Evolutionary conservation across 139 green algal species (phyloP).

Genomic region (Zygnema circumcarinatum): DNA sequence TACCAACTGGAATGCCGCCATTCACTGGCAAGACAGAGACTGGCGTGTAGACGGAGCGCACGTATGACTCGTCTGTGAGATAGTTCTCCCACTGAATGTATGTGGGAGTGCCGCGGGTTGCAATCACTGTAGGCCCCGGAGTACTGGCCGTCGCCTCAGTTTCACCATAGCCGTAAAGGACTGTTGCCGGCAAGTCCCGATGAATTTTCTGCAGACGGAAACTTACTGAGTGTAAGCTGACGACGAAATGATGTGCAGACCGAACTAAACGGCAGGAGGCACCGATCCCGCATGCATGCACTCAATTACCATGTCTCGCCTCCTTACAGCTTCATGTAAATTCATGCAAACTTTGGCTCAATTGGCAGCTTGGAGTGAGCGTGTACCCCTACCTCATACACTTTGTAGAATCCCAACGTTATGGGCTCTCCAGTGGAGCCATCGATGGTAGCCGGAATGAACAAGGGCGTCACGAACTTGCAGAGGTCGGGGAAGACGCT

Average conservation of each 20-base stretch:
- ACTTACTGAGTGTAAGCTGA: too few species aligned
- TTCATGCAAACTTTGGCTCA: too few species aligned
- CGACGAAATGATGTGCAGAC: too few species aligned
- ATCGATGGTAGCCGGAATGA: slow-evolving; percentile 22
- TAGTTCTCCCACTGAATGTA: slow-evolving; percentile 36
- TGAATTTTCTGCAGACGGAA: slow-evolving; percentile 31
- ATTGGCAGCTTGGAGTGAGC: too few species aligned
- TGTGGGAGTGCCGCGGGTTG: background rate
- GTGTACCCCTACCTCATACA: background rate
- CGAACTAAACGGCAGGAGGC: too few species aligned
- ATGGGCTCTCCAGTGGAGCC: slow-evolving; percentile 27
- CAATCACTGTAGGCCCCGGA: slow-evolving; percentile 24
- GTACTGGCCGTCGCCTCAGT: background rate
- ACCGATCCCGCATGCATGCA: too few species aligned
- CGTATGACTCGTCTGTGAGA: slow-evolving; percentile 26
- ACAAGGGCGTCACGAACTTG: slow-evolving; percentile 3
- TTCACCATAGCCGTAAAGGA: slow-evolving; percentile 23
- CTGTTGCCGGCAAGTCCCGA: slow-evolving; percentile 28
- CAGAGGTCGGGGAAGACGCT: slow-evolving; percentile 15
- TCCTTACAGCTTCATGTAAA: too few species aligned
- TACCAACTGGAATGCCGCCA: slow-evolving; percentile 34
- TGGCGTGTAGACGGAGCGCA: slow-evolving; percentile 3
- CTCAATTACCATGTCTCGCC: too few species aligned
- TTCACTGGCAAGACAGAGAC: background rate
- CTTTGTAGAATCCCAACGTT: slow-evolving; percentile 11